These are phyloP conservation scores for Hypoxylon rubiginosum DNA, from an alignment of 2,329 filamentous ascomycete species.

Conservation along the genomic window DNA sequence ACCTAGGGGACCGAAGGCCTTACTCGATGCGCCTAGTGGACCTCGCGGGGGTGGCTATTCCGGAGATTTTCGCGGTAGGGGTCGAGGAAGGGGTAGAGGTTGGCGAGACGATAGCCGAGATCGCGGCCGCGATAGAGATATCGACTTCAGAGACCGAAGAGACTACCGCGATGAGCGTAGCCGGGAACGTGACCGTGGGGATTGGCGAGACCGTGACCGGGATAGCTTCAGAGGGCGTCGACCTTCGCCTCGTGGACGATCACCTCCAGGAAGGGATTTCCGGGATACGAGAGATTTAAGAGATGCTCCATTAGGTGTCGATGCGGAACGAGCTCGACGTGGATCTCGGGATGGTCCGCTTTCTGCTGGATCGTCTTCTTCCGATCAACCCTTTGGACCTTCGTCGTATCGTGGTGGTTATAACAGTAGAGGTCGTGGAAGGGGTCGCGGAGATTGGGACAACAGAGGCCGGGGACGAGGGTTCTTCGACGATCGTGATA, in stretches of 20 bases:
- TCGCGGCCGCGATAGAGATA: slow-evolving; percentile 70
- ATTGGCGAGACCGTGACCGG: slow-evolving; percentile 66
- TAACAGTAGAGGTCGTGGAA: slow-evolving; percentile 67
- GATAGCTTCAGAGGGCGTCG: slow-evolving; percentile 70
- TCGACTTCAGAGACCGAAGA: slow-evolving; percentile 69
- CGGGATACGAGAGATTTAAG: slow-evolving; percentile 67
- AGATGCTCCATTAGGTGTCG: slow-evolving; percentile 72
- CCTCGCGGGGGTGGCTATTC: slow-evolving; percentile 76
- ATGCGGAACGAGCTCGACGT: slow-evolving; percentile 75
- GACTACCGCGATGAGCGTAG: slow-evolving; percentile 71
- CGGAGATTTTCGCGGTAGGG: slow-evolving; percentile 74
- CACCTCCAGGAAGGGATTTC: slow-evolving; percentile 74
- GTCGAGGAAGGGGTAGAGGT: slow-evolving; percentile 66
- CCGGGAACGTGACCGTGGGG: slow-evolving; percentile 67
- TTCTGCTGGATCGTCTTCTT: slow-evolving; percentile 78
- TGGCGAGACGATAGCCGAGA: slow-evolving; percentile 75
- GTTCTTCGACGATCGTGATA: slow-evolving; percentile 74
- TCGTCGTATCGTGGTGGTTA: slow-evolving; percentile 69
- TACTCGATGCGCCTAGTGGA: slow-evolving; percentile 77
- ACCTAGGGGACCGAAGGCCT: slow-evolving; percentile 84
- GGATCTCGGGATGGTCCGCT: slow-evolving; percentile 80
- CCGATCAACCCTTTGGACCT: slow-evolving; percentile 72
- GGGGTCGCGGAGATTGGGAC: slow-evolving; percentile 67
- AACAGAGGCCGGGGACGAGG: slow-evolving; percentile 63
- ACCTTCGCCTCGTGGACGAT: slow-evolving; percentile 72